Percentiles rank a stretch among this genome's conserved stretches.
Evolutionary conservation across 345 rosid species (phyloP).

Genomic region (Physaria fendleri): DNA sequence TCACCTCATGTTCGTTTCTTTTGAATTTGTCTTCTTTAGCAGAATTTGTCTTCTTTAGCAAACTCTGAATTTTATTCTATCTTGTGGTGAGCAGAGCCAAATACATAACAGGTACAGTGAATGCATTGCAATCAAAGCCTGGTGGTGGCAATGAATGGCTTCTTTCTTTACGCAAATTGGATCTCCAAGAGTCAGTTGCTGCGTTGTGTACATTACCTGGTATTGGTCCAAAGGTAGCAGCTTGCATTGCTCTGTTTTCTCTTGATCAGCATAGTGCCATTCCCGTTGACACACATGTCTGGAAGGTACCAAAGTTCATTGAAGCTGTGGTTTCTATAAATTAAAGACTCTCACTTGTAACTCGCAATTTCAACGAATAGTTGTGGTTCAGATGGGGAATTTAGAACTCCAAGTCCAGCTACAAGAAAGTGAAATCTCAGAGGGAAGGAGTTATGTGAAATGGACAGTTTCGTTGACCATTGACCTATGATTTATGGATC

Average conservation of each 20-base stretch:
- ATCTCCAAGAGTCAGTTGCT: conserved; percentile 53
- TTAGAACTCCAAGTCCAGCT: too few relatives aligned
- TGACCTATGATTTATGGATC: too few relatives aligned
- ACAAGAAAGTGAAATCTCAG: too few relatives aligned
- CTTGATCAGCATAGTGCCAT: conserved; percentile 90
- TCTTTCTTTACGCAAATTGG: conserved; percentile 60
- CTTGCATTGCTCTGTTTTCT: conserved; percentile 87
- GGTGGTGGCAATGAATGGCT: conserved; percentile 85
- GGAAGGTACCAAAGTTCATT: conserved; percentile 50
- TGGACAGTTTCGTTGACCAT: too few relatives aligned
- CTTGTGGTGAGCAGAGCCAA: conserved; percentile 58
- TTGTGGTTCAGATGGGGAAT: background rate
- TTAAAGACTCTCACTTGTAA: background rate
- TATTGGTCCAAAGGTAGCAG: conserved; percentile 92
- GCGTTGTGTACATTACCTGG: conserved; percentile 85
- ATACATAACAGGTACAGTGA: conserved; percentile 61
- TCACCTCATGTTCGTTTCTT: background rate
- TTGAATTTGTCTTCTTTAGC: background rate
- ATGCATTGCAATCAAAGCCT: conserved; percentile 60
- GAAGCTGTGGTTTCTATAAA: background rate
- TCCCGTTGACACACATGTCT: conserved; percentile 96
- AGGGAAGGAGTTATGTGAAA: too few relatives aligned
- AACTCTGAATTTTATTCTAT: conserved; percentile 14
- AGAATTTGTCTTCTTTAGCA: background rate
- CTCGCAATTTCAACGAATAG: background rate